These are phyloP conservation scores for Scedosporium boydii DNA, from an alignment of 2,329 filamentous ascomycete species.

Conservation along the genomic window DNA sequence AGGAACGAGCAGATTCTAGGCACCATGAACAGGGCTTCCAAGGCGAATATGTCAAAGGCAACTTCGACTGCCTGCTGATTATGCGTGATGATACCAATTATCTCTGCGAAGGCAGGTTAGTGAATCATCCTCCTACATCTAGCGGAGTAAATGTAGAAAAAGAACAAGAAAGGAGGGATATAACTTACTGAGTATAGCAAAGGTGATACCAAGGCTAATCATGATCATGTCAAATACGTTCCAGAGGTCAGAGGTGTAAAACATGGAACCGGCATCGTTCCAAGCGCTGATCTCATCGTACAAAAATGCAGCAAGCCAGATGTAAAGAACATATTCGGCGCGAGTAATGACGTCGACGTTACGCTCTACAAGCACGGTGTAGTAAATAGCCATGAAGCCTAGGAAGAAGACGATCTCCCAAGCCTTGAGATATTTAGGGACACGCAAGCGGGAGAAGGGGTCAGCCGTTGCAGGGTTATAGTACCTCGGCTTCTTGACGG, in stretches of 20 bases:
- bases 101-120: constrained; percentile 32
- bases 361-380: constrained; percentile 71
- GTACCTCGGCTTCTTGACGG: constrained; percentile 65
- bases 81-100: constrained; percentile 53
- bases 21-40: constrained; percentile 84
- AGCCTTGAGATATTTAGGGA: constrained; percentile 75
- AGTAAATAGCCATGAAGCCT: constrained; percentile 70
- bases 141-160: no score
- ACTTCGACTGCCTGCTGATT: constrained; percentile 59
- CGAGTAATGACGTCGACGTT: constrained; percentile 56
- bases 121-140: constrained; percentile 8
- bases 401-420: constrained; percentile 79
- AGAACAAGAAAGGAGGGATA: not conserved
- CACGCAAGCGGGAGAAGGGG: constrained; percentile 64
- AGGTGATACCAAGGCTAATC: constrained; percentile 61
- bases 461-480: constrained; percentile 62
- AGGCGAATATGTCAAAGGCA: constrained; percentile 79
- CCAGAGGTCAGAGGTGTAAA: constrained; percentile 79
- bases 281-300: constrained; percentile 84
- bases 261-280: constrained; percentile 75
- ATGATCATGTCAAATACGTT: constrained; percentile 66
- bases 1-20: constrained; percentile 82
- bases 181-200: constrained; percentile 60
- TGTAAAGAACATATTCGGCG: constrained; percentile 64
- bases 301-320: constrained; percentile 81